Evolutionary conservation across 805 yeast genomes (phyloP), one percentile per base, ranked within the genome.

Genomic region (Saturnispora serradocipensis): DNA sequence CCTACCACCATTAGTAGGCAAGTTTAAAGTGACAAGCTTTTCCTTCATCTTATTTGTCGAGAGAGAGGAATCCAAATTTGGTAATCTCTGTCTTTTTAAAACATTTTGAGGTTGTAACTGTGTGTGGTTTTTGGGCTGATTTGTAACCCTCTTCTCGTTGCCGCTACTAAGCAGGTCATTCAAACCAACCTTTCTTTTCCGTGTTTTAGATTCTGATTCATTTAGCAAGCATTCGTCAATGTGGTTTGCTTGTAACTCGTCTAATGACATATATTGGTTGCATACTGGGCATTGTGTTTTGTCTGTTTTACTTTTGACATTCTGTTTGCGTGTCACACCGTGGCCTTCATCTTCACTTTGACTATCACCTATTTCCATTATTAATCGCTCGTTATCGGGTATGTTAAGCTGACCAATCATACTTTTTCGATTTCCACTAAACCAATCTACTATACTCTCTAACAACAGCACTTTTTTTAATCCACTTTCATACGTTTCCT

Each of bases 261-360:
- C 72, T 0, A 81, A 70, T 1, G 84, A 74, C 79, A 82, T 78
- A 27, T 64, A 64, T 40, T 75, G 68, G 8, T 67, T 62, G 62
- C 95, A 86, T 2, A 86, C 72, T 0, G 95, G 95, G 61, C 95
- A 86, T 47, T 69, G 74, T 0, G 77, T 86, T 52, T 70, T 43
- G 34, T 51, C 55, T 15, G 51, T 58, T 15, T 57, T 57, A 11
- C 56, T 46, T 15, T 49, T 44, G 63, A 67, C 18, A 22, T 16
- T 38, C 5, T 13, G 15, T 18, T 28, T 25, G 13, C 20, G 16
- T 18, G 18, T 8, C 27, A 36, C 36, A 13, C 18, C 43, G 20
- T 25, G 20, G 3, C 40, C 38, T n/a, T 47, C 57, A 8, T 54
- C 54, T 9, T 55, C 64, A 20, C 56, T 51, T 16, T 51, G 54